Evolutionary conservation across 2,329 filamentous ascomycete species (phyloP).

Genomic region (Monilinia polystroma): DNA sequence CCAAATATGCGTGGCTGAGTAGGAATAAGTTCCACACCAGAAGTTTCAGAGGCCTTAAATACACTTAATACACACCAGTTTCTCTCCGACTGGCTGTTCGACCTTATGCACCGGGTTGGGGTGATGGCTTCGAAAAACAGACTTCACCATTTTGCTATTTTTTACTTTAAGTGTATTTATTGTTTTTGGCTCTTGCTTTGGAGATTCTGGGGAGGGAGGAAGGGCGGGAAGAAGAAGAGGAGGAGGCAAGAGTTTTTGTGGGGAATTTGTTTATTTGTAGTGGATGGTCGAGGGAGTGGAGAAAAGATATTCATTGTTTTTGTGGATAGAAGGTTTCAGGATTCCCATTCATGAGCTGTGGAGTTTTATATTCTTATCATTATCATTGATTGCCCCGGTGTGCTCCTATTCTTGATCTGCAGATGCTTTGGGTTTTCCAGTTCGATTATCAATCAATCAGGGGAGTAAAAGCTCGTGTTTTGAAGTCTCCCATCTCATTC

Average conservation of each 20-base stretch:
- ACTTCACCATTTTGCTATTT: too few relatives aligned
- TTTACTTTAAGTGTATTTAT: too few relatives aligned
- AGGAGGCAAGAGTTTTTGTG: too few relatives aligned
- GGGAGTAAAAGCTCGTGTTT: not conserved
- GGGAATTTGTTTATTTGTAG: too few relatives aligned
- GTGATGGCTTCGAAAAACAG: not conserved
- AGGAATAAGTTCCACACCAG: not conserved
- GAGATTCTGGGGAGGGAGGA: not conserved
- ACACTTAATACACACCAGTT: not conserved
- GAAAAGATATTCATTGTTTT: too few relatives aligned
- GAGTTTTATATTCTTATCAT: not conserved
- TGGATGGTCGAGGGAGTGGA: too few relatives aligned
- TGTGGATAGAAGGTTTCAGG: too few relatives aligned
- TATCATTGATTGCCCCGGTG: too few relatives aligned
- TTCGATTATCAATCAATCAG: not conserved
- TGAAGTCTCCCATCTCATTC: not conserved
- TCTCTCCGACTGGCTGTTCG: not conserved
- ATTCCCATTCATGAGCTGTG: too few relatives aligned
- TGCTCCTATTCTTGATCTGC: too few relatives aligned
- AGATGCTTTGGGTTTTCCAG: not conserved
- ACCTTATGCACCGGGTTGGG: not conserved
- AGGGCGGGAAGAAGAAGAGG: too few relatives aligned
- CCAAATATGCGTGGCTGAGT: not conserved
- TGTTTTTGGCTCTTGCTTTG: not conserved
- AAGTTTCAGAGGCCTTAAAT: not conserved